phyloP scores from a whole-genome alignment of 371 early-diverging fungal genomes.

The Apophysomyces ossiformis region DNA sequence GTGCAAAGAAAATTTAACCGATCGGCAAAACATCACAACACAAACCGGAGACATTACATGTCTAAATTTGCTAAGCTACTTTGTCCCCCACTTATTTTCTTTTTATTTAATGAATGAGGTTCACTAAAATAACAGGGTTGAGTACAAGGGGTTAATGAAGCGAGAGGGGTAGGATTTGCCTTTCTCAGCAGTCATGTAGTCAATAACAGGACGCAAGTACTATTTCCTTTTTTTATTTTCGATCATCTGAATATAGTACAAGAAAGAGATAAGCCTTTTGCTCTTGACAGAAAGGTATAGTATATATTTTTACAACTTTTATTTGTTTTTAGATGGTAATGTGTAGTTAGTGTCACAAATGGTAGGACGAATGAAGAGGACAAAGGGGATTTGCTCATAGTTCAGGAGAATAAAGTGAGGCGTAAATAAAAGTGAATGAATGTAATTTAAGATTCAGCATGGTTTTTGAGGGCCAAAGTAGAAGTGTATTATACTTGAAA shows the following conservation, averaged over 20 bases:
- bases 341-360: too few relatives aligned
- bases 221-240: slow-evolving; percentile 1
- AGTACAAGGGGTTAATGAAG: background rate
- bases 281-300: background rate
- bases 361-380: too few relatives aligned
- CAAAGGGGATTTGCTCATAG: too few relatives aligned
- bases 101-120: background rate
- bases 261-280: slow-evolving; percentile 1
- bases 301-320: background rate
- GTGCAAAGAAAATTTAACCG: slow-evolving; percentile 1
- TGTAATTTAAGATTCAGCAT: too few relatives aligned
- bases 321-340: background rate
- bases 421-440: too few relatives aligned
- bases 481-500: too few relatives aligned
- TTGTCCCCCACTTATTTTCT: background rate
- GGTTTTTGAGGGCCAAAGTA: too few relatives aligned
- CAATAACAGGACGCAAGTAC: slow-evolving; percentile 5
- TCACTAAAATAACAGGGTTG: slow-evolving; percentile 1
- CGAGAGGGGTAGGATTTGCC: background rate
- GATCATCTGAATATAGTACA: background rate
- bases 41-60: background rate
- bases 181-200: slow-evolving; percentile 6
- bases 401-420: too few relatives aligned
- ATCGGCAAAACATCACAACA: background rate
- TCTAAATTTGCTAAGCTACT: background rate